phyloP scores from a whole-genome alignment of 305 asterid species.

The Solanum hybrid region DNA sequence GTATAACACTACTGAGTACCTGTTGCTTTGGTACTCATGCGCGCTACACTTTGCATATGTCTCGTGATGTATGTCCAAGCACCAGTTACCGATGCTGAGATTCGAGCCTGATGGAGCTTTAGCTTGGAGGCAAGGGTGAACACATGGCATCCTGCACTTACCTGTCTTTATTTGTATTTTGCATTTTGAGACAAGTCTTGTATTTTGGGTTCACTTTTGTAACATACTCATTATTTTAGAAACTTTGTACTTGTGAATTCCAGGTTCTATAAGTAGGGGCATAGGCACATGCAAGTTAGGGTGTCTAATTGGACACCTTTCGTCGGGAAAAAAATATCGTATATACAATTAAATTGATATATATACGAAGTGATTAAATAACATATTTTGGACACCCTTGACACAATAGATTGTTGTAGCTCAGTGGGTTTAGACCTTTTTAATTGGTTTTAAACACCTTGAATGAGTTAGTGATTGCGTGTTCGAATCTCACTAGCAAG shows the following conservation, averaged over 20 bases:
- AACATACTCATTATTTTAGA: not conserved
- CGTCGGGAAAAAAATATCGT: too few species aligned
- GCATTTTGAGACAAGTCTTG: not conserved
- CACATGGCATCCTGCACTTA: not conserved
- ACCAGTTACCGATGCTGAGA: not conserved
- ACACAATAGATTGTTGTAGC: too few species aligned
- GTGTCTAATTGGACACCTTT: too few species aligned
- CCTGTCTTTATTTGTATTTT: too few species aligned
- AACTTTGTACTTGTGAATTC: not conserved
- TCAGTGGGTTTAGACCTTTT: too few species aligned
- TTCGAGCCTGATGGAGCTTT: not conserved
- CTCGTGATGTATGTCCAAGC: not conserved
- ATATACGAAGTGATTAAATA: too few species aligned
- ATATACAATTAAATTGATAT: too few species aligned
- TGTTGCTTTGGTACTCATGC: not conserved
- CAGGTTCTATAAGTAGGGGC: not conserved
- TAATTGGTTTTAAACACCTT: too few species aligned
- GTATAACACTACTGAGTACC: not conserved
- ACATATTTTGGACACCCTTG: too few species aligned
- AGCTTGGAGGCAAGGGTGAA: not conserved
- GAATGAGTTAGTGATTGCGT: too few species aligned
- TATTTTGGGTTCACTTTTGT: not conserved
- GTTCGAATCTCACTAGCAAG: too few species aligned
- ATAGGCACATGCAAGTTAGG: too few species aligned
- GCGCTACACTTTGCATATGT: not conserved